Evolutionary conservation across 306 rosid species (phyloP).

Genomic region (Elaeagnus macrophylla): DNA sequence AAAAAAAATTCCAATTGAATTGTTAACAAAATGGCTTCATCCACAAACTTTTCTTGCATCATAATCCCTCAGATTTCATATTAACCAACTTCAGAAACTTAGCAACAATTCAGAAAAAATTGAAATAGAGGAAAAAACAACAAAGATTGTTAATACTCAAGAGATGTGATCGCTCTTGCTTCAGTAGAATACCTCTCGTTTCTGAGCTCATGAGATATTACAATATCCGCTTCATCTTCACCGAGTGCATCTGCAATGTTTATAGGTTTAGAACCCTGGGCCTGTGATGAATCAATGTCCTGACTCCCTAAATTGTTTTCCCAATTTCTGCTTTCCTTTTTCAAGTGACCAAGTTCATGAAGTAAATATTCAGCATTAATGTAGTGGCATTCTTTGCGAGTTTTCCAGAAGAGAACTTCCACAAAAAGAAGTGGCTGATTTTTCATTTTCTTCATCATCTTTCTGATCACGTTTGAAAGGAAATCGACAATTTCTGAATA

Average conservation of each 20-base stretch:
- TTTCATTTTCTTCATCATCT: slow-evolving; percentile 83
- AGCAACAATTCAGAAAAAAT: not conserved
- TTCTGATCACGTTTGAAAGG: slow-evolving; percentile 54
- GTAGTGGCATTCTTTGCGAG: slow-evolving; percentile 84
- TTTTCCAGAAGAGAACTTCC: slow-evolving; percentile 88
- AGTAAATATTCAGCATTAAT: slow-evolving; percentile 75
- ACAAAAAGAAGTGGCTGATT: slow-evolving; percentile 82
- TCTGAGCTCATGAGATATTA: slow-evolving; percentile 51
- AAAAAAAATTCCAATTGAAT: slow-evolving; percentile 31
- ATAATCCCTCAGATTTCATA: slow-evolving; percentile 12
- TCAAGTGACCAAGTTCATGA: slow-evolving; percentile 67
- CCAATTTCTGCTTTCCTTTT: slow-evolving; percentile 45
- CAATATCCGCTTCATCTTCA: slow-evolving; percentile 91
- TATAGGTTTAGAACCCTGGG: slow-evolving; percentile 40
- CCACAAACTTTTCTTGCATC: slow-evolving; percentile 7
- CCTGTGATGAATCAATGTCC: slow-evolving; percentile 42
- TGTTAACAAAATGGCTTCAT: slow-evolving; percentile 10
- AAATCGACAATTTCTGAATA: slow-evolving; percentile 58
- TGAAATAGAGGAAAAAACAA: slow-evolving; percentile 6
- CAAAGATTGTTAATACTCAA: not conserved
- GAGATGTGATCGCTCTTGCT: slow-evolving; percentile 10
- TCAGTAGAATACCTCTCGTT: slow-evolving; percentile 36
- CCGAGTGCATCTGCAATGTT: slow-evolving; percentile 95
- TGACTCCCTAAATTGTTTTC: slow-evolving; percentile 30
- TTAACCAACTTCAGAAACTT: not conserved